These are phyloP conservation scores for Aspergillus tubingensis DNA, from an alignment of 2,329 filamentous ascomycete genomes.

Conservation along the genomic window DNA sequence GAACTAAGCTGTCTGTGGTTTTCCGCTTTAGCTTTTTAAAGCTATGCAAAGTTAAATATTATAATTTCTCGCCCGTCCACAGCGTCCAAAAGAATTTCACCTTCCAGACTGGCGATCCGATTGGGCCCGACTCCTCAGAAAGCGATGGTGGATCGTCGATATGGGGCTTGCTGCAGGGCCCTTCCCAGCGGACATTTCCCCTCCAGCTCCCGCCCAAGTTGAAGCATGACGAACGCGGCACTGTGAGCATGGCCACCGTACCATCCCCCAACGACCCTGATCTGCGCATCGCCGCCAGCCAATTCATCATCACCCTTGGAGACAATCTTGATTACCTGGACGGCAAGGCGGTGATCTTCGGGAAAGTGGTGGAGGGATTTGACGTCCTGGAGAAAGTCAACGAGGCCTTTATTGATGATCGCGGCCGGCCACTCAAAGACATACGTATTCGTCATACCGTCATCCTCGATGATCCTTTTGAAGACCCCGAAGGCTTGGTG, in stretches of 20 bases:
- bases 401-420: slow-evolving; percentile 80
- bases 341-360: slow-evolving; percentile 92
- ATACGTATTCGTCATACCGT: slow-evolving; percentile 93
- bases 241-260: slow-evolving; percentile 96
- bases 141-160: slow-evolving; percentile 93
- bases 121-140: slow-evolving; percentile 78
- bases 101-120: slow-evolving; percentile 92
- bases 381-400: slow-evolving; percentile 94
- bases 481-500: slow-evolving; percentile 74
- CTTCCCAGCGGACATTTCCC: slow-evolving; percentile 73
- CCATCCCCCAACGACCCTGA: slow-evolving; percentile 75
- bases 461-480: slow-evolving; percentile 86
- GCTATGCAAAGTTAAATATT: slow-evolving; percentile 98
- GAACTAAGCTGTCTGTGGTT: slow-evolving; percentile 53
- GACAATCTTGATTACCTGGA: slow-evolving; percentile 89
- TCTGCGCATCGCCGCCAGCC: slow-evolving; percentile 78
- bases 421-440: slow-evolving; percentile 85
- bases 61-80: slow-evolving; percentile 93
- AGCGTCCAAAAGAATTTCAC: slow-evolving; percentile 93
- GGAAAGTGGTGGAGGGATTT: slow-evolving; percentile 93
- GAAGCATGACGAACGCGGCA: slow-evolving; percentile 85
- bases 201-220: slow-evolving; percentile 84
- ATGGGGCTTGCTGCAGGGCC: slow-evolving; percentile 77
- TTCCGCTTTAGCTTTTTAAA: slow-evolving; percentile 77
- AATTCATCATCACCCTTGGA: slow-evolving; percentile 90